These are phyloP conservation scores for Calocybe gangraenosa DNA, from an alignment of 768 basidiomycete species.

Conservation along the genomic window DNA sequence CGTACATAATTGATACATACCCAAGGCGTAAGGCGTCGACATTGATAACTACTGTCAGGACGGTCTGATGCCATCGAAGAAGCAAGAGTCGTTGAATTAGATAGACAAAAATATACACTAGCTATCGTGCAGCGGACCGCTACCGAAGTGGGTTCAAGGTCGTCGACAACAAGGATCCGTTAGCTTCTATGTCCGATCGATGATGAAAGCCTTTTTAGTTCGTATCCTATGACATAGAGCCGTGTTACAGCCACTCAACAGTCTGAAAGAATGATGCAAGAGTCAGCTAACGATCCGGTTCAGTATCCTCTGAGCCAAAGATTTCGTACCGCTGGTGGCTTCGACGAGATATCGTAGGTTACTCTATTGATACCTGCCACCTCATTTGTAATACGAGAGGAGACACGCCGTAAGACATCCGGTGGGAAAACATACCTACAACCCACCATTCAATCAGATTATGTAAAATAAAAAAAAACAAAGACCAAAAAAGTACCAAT, in stretches of 20 bases:
- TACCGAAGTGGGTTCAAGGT: constrained; percentile 5
- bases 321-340: constrained; percentile 81
- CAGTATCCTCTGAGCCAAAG: constrained; percentile 5
- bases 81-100: constrained; percentile 1
- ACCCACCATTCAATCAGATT: constrained; percentile 18
- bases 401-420: constrained; percentile 84
- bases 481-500: constrained; percentile 57
- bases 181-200: not conserved
- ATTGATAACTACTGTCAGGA: not conserved
- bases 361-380: constrained; percentile 95
- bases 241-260: constrained; percentile 42
- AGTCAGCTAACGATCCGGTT: constrained; percentile 3
- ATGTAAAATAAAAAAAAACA: not conserved
- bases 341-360: constrained; percentile 94
- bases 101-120: constrained; percentile 6
- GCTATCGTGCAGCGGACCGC: not conserved
- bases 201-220: too few relatives aligned
- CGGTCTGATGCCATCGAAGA: constrained; percentile 11
- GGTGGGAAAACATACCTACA: constrained; percentile 95
- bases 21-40: not conserved
- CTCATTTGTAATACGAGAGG: constrained; percentile 97
- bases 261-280: constrained; percentile 27
- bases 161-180: constrained; percentile 1
- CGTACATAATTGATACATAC: not conserved
- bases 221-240: not conserved